Conservation (phyloP, 139 green algal species). For the Picochlorum sp. region DNA sequence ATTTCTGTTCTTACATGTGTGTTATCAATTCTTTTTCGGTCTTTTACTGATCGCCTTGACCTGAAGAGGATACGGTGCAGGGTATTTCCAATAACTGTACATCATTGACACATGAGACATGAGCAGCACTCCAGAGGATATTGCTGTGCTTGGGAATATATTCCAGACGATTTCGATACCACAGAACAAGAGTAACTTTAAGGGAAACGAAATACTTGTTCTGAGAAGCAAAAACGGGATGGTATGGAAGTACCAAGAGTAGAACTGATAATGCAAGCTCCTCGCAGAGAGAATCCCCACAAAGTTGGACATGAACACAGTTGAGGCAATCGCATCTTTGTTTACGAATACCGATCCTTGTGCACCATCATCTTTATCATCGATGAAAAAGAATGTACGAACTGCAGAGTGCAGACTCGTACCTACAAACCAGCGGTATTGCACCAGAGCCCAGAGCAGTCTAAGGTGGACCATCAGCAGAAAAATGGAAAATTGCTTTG, state of each 20-base stretch:
- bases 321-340: not conserved
- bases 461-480: constrained; percentile 52
- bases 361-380: not conserved
- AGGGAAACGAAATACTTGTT: not conserved
- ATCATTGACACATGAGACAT: constrained; percentile 10
- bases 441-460: constrained; percentile 47
- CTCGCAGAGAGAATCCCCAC: constrained; percentile 65
- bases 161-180: constrained; percentile 55
- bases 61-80: constrained; percentile 4
- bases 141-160: constrained; percentile 25
- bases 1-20: no score
- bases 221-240: constrained; percentile 63
- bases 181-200: constrained; percentile 26
- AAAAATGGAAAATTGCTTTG: constrained; percentile 31
- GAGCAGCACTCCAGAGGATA: constrained; percentile 17
- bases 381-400: constrained; percentile 4
- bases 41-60: no score
- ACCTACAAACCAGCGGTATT: constrained; percentile 36
- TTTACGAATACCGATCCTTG: not conserved
- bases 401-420: no score
- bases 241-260: constrained; percentile 75
- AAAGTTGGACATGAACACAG: constrained; percentile 67
- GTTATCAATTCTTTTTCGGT: no score
- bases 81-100: not conserved
- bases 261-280: constrained; percentile 86